phyloP scores from a whole-genome alignment of 2,329 filamentous ascomycete species.

The Trichoderma endophyticum region DNA sequence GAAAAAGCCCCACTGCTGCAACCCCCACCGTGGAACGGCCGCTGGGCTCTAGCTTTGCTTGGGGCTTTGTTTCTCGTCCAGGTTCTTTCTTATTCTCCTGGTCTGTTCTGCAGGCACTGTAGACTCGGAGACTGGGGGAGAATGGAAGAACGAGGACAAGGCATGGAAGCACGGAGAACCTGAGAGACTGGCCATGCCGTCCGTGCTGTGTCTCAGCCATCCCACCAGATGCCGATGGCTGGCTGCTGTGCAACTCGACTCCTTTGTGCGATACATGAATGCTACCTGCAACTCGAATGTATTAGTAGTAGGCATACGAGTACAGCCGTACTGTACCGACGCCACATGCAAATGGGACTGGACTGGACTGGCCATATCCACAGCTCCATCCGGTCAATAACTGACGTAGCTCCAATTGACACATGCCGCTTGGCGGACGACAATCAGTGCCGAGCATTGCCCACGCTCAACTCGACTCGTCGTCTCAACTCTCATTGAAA shows the following conservation, averaged over 20 bases:
- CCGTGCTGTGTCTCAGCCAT: not conserved
- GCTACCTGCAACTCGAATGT: not conserved
- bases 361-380: not conserved
- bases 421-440: slow-evolving; percentile 1
- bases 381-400: not conserved
- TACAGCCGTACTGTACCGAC: not conserved
- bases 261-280: not conserved
- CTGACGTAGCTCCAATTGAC: slow-evolving; percentile 6
- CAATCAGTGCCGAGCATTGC: not conserved
- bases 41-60: not conserved
- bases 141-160: not conserved
- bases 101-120: not conserved
- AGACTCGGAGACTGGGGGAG: not conserved
- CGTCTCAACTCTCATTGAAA: not conserved
- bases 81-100: not conserved
- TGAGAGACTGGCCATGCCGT: not conserved
- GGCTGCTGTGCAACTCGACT: not conserved
- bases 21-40: not conserved
- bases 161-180: not conserved
- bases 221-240: not conserved
- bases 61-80: not conserved
- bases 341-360: not conserved
- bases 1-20: not conserved
- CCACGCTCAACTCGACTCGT: not conserved
- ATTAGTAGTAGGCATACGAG: not conserved